Percentiles rank a stretch among this genome's conserved stretches.
Evolutionary conservation across 192 early-diverging fungal species (phyloP).

Genomic region (Umbelopsis sp.): DNA sequence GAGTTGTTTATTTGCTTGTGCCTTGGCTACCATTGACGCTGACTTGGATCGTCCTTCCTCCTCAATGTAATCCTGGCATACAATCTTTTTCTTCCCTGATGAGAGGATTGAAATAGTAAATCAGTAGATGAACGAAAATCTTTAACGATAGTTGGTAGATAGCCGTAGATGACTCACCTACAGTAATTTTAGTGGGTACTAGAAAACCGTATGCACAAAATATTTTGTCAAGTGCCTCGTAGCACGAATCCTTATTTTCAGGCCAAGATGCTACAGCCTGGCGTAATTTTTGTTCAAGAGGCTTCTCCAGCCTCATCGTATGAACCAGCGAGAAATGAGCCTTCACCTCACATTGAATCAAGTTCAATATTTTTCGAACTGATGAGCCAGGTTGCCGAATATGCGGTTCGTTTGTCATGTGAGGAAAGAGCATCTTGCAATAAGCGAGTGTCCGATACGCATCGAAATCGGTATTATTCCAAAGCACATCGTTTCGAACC

Average conservation of each 20-base stretch:
- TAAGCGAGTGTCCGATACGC: background rate
- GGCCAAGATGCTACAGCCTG: background rate
- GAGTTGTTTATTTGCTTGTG: background rate
- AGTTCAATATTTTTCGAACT: background rate
- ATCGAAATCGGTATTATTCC: constrained; percentile 6
- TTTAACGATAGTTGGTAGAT: background rate
- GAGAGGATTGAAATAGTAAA: background rate
- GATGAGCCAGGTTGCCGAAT: background rate
- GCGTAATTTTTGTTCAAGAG: constrained; percentile 3
- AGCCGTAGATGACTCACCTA: background rate
- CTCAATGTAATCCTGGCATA: constrained; percentile 1
- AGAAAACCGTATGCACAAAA: constrained; percentile 7
- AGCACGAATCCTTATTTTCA: constrained; percentile 10
- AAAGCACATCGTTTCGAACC: constrained; percentile 12
- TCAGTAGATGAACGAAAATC: background rate
- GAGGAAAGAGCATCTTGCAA: constrained; percentile 9
- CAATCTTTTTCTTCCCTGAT: constrained; percentile 10
- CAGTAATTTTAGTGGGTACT: background rate
- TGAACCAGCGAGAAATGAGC: constrained; percentile 2
- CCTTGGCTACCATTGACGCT: constrained; percentile 8
- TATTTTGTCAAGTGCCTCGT: constrained; percentile 18
- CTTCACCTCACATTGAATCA: background rate
- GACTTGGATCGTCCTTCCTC: background rate
- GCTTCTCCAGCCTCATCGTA: background rate
- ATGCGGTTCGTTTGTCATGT: constrained; percentile 2